A percentile compares a stretch with the other conserved stretches of the same genome.
Evolutionary conservation across 1,139 yeast genomes (phyloP).

Genomic region (Diutina catenulata): DNA sequence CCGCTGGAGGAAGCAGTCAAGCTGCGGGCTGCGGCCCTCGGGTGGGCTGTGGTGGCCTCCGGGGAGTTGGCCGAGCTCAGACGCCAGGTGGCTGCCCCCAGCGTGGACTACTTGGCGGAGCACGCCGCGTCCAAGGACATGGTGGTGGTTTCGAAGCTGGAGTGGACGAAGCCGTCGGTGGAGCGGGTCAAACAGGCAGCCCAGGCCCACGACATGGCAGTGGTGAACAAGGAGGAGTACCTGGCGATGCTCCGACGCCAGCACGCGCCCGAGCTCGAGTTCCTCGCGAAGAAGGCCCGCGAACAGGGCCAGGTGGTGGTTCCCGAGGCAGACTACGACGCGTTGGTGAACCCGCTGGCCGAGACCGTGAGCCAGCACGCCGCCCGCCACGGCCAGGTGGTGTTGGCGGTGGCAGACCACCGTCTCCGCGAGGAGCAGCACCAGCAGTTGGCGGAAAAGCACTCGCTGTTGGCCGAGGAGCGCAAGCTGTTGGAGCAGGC

Average conservation of each 20-base stretch:
- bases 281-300: slow-evolving; percentile 21
- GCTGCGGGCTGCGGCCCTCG: slow-evolving; percentile 9
- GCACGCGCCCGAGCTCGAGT: slow-evolving; percentile 16
- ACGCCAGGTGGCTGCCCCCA: background rate
- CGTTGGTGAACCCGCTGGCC: slow-evolving; percentile 1
- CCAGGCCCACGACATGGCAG: background rate
- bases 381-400: background rate
- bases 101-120: slow-evolving; percentile 6
- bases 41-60: slow-evolving; percentile 13
- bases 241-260: background rate
- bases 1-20: slow-evolving; percentile 7
- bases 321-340: slow-evolving; percentile 2
- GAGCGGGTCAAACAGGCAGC: slow-evolving; percentile 4
- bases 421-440: no score
- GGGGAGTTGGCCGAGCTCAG: slow-evolving; percentile 10
- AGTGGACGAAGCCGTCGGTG: slow-evolving; percentile 7
- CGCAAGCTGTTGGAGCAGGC: no score
- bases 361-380: slow-evolving; percentile 6
- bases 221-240: background rate
- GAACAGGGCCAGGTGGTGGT: slow-evolving; percentile 3
- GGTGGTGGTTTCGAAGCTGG: slow-evolving; percentile 9
- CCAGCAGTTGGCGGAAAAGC: no score
- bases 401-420: no score
- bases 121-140: slow-evolving; percentile 7
- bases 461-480: no score